A percentile compares a stretch with the other conserved stretches of the same genome.
Conservation (phyloP, 768 basidiomycete genomes). For the Pleurotus pulmonarius region DNA sequence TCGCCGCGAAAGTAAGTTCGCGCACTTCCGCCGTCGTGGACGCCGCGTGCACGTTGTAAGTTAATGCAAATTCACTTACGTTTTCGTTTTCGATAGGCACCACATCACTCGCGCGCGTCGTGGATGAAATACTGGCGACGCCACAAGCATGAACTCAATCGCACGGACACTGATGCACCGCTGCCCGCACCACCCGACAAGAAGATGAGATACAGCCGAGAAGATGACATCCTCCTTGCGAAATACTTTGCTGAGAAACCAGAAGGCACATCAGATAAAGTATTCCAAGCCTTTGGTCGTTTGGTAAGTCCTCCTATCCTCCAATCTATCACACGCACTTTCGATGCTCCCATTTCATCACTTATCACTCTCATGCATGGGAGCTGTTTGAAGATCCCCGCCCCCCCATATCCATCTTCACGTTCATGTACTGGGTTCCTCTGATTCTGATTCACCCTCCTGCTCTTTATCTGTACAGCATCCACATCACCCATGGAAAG, state of each 20-base stretch:
- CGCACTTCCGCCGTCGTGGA: slow-evolving; percentile 17
- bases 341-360: not conserved
- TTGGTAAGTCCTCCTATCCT: slow-evolving; percentile 37
- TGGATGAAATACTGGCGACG: slow-evolving; percentile 95
- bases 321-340: not conserved
- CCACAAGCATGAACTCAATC: slow-evolving; percentile 80
- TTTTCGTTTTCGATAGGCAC: slow-evolving; percentile 45
- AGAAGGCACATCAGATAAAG: slow-evolving; percentile 78
- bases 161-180: slow-evolving; percentile 62
- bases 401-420: too few relatives aligned
- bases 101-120: slow-evolving; percentile 86
- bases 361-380: too few relatives aligned
- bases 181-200: slow-evolving; percentile 77
- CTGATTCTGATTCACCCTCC: not conserved
- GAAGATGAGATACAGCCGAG: slow-evolving; percentile 81
- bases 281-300: slow-evolving; percentile 79
- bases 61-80: too few relatives aligned
- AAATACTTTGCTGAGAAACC: slow-evolving; percentile 69
- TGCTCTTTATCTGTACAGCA: slow-evolving; percentile 40
- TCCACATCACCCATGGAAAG: slow-evolving; percentile 90
- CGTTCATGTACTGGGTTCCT: not conserved
- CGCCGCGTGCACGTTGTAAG: too few relatives aligned
- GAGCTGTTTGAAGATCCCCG: too few relatives aligned
- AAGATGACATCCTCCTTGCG: slow-evolving; percentile 78
- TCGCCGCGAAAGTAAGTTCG: slow-evolving; percentile 55